Conservation (phyloP, 108 stramenopile species). For the Cylindrotheca closterium region DNA sequence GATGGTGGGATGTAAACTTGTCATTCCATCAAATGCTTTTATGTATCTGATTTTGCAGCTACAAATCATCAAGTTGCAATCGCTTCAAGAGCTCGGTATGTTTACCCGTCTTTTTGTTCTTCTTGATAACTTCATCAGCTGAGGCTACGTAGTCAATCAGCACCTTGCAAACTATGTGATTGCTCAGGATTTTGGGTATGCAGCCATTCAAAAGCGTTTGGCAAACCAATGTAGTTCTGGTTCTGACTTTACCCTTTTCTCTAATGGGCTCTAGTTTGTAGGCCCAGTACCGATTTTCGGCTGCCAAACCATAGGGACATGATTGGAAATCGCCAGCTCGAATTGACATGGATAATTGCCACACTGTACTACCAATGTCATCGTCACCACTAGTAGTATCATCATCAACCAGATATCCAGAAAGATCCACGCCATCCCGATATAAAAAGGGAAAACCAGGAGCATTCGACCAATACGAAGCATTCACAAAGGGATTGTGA, state of each 20-base stretch:
- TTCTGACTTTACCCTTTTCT: conserved; percentile 12
- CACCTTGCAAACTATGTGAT: conserved; percentile 18
- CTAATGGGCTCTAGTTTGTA: conserved; percentile 16
- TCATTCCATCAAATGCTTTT: no score
- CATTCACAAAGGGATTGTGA: conserved; percentile 13
- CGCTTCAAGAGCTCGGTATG: conserved; percentile 17
- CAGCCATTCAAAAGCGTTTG: conserved; percentile 21
- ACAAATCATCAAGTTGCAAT: conserved; percentile 14
- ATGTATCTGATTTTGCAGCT: no score
- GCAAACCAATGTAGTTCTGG: conserved; percentile 8
- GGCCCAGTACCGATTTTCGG: conserved; percentile 17
- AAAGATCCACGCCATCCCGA: conserved; percentile 26
- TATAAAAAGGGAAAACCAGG: conserved; percentile 30
- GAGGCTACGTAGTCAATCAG: conserved; percentile 24
- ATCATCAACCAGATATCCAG: conserved; percentile 21
- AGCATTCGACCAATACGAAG: conserved; percentile 19
- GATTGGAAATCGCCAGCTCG: conserved; percentile 17
- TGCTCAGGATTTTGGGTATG: conserved; percentile 22
- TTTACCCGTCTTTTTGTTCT: conserved; percentile 14
- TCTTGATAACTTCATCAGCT: not conserved
- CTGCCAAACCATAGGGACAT: conserved; percentile 3
- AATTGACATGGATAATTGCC: conserved; percentile 20
- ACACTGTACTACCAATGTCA: conserved; percentile 28
- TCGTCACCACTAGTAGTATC: no score
- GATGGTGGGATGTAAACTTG: no score